Evolutionary conservation across 2,329 filamentous ascomycete genomes (phyloP), one percentile per base, ranked within the genome.

Genomic region (Penicillium brevicompactum): DNA sequence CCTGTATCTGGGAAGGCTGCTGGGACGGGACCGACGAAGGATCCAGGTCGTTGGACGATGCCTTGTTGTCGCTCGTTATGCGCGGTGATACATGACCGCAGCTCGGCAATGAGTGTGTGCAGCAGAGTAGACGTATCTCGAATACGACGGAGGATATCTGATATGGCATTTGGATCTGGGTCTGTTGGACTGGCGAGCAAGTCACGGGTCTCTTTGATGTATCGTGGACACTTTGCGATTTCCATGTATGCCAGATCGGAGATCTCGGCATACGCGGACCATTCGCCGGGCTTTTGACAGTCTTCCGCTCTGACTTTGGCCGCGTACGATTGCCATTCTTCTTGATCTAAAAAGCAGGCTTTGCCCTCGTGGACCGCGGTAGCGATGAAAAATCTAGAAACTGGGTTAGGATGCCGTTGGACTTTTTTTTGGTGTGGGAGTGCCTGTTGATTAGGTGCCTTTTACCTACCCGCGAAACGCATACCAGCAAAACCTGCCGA

Each of bases 401-500:
- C 38, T 41, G 38, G 9, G 10, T 41, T 41, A 41, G 38, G 18
- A 41, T 21, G 18, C 38, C n/a, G n/a, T 21, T 41, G 6, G 16
- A 41, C 38, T 9, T 10, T 27, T 27, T 27, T 27, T 18, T 18
- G 18, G 24, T 27, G 24, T 9, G 38, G 38, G 4, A 37, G n/a
- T 37, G 38, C 38, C 18, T 34, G 32, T 34, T 21, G 10, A 10
- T 41, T 16, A 41, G 10, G 38, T 16, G 34, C 18, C 18, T 22
- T 9, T 3, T 41, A 21, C 38, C 7, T 41, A 41, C 38, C 72
- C 71, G 6, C 74, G 68, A 59, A 73, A 76, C 1, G 71, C 69
- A 18, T 73, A 64, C 55, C 67, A 76, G 37, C 72, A 69, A n/a
- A 66, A 67, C 16, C 68, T 64, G 21, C 69, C 71, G 41, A 75